These are phyloP conservation scores for Lichenothelia convexa DNA, from an alignment of 495 filamentous ascomycete genomes.

Conservation along the genomic window DNA sequence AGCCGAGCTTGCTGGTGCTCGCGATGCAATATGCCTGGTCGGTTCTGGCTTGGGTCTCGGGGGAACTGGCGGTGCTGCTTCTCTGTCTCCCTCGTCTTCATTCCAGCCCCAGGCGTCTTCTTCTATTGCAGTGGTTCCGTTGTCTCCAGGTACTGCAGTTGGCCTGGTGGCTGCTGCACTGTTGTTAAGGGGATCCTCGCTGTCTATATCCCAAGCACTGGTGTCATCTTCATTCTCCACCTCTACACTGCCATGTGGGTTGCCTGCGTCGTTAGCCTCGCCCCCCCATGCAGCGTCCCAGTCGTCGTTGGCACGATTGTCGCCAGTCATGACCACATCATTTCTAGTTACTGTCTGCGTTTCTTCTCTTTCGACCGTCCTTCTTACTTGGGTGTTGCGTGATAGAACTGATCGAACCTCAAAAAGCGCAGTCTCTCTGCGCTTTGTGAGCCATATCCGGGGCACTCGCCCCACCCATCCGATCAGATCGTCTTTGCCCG, in stretches of 20 bases:
- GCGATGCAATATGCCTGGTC: background rate
- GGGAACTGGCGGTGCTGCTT: constrained; percentile 3
- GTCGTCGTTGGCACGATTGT: constrained; percentile 33
- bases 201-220: constrained; percentile 46
- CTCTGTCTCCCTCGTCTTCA: constrained; percentile 27
- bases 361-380: constrained; percentile 64
- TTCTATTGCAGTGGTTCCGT: constrained; percentile 26
- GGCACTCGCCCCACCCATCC: constrained; percentile 71
- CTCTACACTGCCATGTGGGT: background rate
- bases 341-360: constrained; percentile 54
- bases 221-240: constrained; percentile 40
- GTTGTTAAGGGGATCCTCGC: constrained; percentile 14
- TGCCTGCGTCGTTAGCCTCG: constrained; percentile 20
- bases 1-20: constrained; percentile 8
- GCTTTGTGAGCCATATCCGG: constrained; percentile 69
- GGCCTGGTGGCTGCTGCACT: constrained; percentile 10
- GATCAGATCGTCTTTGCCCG: constrained; percentile 46
- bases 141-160: no score
- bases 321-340: constrained; percentile 42
- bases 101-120: constrained; percentile 57
- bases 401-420: constrained; percentile 49
- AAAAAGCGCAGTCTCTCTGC: constrained; percentile 58
- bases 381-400: constrained; percentile 40
- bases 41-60: no score
- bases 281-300: constrained; percentile 68